phyloP scores from a whole-genome alignment of 1,139 yeast genomes.

The Arxiozyma slooffiae region DNA sequence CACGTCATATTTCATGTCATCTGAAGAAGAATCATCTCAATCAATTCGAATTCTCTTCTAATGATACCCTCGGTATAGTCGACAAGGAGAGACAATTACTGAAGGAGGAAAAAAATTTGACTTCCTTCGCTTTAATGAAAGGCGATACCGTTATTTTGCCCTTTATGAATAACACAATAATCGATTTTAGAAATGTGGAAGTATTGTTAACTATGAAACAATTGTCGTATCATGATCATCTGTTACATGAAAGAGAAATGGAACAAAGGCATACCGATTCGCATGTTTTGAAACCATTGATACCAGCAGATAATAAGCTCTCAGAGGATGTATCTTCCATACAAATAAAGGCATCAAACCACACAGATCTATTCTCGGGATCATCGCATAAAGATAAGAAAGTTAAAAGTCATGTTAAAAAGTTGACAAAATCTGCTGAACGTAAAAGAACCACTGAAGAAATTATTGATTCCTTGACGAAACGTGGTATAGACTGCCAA shows the following conservation, averaged over 20 bases:
- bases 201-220: conserved; percentile 8
- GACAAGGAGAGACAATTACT: conserved; percentile 13
- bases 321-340: neutral
- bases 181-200: conserved; percentile 43
- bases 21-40: conserved; percentile 1
- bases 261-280: neutral
- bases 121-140: conserved; percentile 48
- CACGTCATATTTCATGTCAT: conserved; percentile 22
- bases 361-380: neutral
- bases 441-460: conserved; percentile 3
- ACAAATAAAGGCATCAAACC: neutral
- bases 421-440: neutral
- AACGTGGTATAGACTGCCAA: conserved; percentile 6
- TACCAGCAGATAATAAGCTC: neutral
- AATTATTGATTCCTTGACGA: conserved; percentile 5
- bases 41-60: conserved; percentile 5
- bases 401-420: neutral
- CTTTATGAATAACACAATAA: conserved; percentile 40
- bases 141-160: conserved; percentile 52
- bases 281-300: neutral
- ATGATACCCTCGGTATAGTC: neutral
- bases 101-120: conserved; percentile 23
- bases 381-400: neutral
- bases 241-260: neutral
- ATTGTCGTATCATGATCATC: conserved; percentile 1